Evolutionary conservation across 164 flowering plant genomes (phyloP).

Genomic region (Brasenia schreberi): DNA sequence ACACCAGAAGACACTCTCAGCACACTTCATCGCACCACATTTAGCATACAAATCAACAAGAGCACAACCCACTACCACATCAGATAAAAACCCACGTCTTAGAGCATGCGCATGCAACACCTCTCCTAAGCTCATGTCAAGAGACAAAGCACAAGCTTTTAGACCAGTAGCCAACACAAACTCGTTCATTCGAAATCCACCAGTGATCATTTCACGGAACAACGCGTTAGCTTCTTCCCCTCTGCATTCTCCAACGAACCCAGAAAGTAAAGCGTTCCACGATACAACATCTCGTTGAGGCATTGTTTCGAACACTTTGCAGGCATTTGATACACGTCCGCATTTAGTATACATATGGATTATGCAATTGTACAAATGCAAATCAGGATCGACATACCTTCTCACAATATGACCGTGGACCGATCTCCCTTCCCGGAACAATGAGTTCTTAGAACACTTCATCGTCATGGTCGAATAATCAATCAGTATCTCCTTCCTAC

Average conservation of each 20-base stretch:
- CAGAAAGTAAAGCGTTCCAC: conserved; percentile 32
- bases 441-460: conserved; percentile 11
- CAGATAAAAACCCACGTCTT: conserved; percentile 23
- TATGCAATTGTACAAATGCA: conserved; percentile 35
- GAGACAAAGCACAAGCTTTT: conserved; percentile 36
- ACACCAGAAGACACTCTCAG: conserved; percentile 19
- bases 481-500: conserved; percentile 3
- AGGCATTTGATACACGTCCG: conserved; percentile 11
- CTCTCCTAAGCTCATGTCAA: conserved; percentile 24
- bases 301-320: conserved; percentile 20
- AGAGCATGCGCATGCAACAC: conserved; percentile 38
- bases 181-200: conserved; percentile 31
- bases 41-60: conserved; percentile 48
- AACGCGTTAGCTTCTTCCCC: conserved; percentile 18
- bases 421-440: conserved; percentile 17
- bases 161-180: conserved; percentile 30
- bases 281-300: conserved; percentile 36
- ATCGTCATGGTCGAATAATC: conserved; percentile 22
- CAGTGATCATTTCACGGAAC: conserved; percentile 26
- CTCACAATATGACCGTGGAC: conserved; percentile 30
- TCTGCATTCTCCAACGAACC: conserved; percentile 26
- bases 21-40: conserved; percentile 30
- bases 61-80: conserved; percentile 41
- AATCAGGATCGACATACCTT: conserved; percentile 23
- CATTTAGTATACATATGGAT: conserved; percentile 35